Base-by-base conservation (phyloP, 257 asterid species). In the Przewalskia tangutica region DNA sequence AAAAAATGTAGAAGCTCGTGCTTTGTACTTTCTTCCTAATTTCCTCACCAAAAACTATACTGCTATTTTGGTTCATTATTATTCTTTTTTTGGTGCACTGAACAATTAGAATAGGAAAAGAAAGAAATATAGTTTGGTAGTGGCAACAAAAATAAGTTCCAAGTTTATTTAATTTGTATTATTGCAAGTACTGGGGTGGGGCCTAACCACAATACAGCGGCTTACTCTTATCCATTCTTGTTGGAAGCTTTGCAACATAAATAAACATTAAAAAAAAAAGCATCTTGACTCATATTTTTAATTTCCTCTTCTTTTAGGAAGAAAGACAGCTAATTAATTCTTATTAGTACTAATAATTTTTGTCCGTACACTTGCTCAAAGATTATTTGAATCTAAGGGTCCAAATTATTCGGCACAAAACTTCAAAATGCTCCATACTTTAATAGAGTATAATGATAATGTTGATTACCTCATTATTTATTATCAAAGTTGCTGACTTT, bases 201-300 rank as follows among this genome's bases (percentile, higher is more conserved):
- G 63, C 73, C 85, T 65, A 79, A 84, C 76, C 34, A 73, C 77
- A 81, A 83, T 85, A 83, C 77, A 83, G 81, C 83, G 80, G 86
- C 88, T 84, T 42, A 36, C 70, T 84, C 86, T 85, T 79, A 85
- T 83, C 88, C 88, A 82, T 77, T 83, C 79, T 84, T 75, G 83
- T 79, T 80, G 75, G 68, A 79, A 80, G 40, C 77, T 82, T 82
- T 59, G 81, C 27, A 79, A 42, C 86, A 63, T 83, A 77, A 65
- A 8, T 34, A 18, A 71, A 10, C 3, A 42, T 44, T 10, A 2
- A 18, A 14, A 20, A 42, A 53, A 27, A 78, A 8, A 20, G 32
- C 76, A 42, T 51, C 70, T 13, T 44, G 44, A 51, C 59, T 48
- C 79, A 12, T 73, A 73, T 5, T 56, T 84, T 77, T 27, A 20